Percentiles rank a stretch among this genome's conserved stretches.
Evolutionary conservation across 257 asterid genomes (phyloP).

Genomic region (Solanum tacnaense): DNA sequence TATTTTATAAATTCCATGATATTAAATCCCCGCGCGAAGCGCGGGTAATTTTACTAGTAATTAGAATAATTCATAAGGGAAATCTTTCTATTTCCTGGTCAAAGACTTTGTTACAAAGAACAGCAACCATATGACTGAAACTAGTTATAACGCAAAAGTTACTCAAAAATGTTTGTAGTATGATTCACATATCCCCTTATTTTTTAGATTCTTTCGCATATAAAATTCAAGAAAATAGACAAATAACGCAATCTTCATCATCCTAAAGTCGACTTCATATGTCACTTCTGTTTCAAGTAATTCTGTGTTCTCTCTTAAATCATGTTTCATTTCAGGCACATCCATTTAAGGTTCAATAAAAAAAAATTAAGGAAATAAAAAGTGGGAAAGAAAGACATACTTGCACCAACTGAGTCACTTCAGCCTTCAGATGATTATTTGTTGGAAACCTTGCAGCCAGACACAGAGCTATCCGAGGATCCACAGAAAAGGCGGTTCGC

Average conservation of each 20-base stretch:
- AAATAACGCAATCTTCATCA: not conserved
- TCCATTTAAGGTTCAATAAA: not conserved
- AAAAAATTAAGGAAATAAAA: not conserved
- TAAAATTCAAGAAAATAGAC: not conserved
- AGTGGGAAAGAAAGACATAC: slow-evolving; percentile 37
- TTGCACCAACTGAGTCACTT: slow-evolving; percentile 73
- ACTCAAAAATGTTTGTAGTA: not conserved
- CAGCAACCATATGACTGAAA: not conserved
- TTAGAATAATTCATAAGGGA: not conserved
- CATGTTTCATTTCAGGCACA: not conserved
- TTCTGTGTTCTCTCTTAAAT: not conserved
- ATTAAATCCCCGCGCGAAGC: too few species aligned
- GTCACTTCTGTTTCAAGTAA: not conserved
- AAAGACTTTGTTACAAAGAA: not conserved
- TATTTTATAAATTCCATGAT: too few species aligned
- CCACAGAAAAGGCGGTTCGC: slow-evolving; percentile 82
- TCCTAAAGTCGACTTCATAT: not conserved
- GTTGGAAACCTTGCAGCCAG: slow-evolving; percentile 92
- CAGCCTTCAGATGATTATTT: slow-evolving; percentile 68
- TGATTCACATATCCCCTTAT: not conserved
- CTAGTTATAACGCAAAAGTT: not conserved
- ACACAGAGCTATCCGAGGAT: slow-evolving; percentile 81
- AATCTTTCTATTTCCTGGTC: not conserved
- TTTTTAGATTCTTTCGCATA: not conserved
- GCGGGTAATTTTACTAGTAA: not conserved